Conservation (phyloP, 2,329 filamentous ascomycete genomes). For the Lecanicillium sp. region DNA sequence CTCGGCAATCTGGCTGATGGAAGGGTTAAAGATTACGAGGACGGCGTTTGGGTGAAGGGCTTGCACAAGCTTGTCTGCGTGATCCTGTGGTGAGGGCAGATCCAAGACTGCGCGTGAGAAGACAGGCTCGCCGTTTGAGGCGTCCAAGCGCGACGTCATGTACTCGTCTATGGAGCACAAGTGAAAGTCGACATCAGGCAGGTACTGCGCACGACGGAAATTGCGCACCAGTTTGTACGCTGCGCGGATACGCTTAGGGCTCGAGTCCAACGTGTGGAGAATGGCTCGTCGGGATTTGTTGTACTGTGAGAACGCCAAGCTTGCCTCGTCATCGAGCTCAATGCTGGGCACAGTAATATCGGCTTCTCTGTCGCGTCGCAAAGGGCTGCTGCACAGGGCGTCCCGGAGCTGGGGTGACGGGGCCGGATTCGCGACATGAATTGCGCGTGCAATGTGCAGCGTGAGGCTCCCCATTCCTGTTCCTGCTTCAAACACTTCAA, state of each 20-base stretch:
- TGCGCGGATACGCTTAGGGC: constrained; percentile 51
- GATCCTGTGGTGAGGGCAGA: constrained; percentile 54
- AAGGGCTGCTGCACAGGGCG: constrained; percentile 17
- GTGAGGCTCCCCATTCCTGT: constrained; percentile 80
- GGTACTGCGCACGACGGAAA: constrained; percentile 65
- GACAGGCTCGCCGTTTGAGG: constrained; percentile 45
- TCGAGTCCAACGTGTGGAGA: constrained; percentile 68
- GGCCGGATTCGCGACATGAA: constrained; percentile 63
- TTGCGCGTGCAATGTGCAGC: constrained; percentile 64
- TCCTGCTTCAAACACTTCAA: constrained; percentile 77
- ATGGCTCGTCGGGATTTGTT: constrained; percentile 52
- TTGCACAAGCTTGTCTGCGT: constrained; percentile 37
- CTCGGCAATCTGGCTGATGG: constrained; percentile 67
- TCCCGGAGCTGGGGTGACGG: constrained; percentile 18
- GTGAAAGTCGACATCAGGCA: constrained; percentile 65
- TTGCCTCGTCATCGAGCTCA: constrained; percentile 15
- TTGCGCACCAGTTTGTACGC: constrained; percentile 57
- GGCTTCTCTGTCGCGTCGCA: constrained; percentile 10
- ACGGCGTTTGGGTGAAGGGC: constrained; percentile 57
- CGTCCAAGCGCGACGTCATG: constrained; percentile 43
- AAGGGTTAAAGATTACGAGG: constrained; percentile 66
- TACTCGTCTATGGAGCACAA: constrained; percentile 58
- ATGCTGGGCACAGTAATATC: constrained; percentile 12
- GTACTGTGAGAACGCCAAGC: constrained; percentile 33
- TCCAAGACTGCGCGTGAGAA: constrained; percentile 67